Base-by-base conservation (phyloP, 1,284 basidiomycete species). In the Puccinia horiana region DNA sequence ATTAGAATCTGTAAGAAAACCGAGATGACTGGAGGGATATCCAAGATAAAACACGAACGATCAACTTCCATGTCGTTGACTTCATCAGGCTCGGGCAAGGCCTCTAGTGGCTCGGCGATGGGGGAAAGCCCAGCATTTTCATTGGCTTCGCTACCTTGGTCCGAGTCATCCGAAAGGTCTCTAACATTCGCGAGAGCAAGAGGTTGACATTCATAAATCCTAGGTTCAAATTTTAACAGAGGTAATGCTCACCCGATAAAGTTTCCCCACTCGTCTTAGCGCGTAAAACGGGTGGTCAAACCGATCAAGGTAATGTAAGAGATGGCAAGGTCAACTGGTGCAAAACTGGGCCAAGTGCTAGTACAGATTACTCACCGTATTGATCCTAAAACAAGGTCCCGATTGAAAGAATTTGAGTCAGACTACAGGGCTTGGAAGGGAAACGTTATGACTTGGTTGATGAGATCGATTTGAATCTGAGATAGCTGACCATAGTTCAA, bases 221-320 rank as follows among this genome's bases (percentile, higher is more conserved):
- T n/a, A 37, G 14, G 40, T 40, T 52, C 56, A 49, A 63, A 8
- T 20, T 8, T 37, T 52, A 37, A 3, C 47, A 14, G 32, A 40
- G 23, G 8, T 8, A 9, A 40, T 18, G n/a, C 70, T 65, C 29
- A 75, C 79, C 79, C 79, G 42, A 81, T 81, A 26, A 65, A 81
- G 47, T 81, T 81, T 14, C 79, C 79, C 79, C 79, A 81, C n/a
- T 81, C 79, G 61, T 81, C 79, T 81, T 26, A 26, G n/a, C 49
- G 47, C 65, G 65, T 29, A 32, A 56, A 58, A 32, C 52, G 29
- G 40, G 29, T 44, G 54, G 37, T 32, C 44, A 26, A 49, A 11
- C 32, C 47, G 54, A 35, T 42, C 44, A 11, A 37, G 29, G 42
- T 49, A 4, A 37, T 65, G n/a, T 32, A 78, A 26, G 42, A 37